Base-by-base conservation (phyloP, 2,329 filamentous ascomycete species). In the Penicillium sp. region DNA sequence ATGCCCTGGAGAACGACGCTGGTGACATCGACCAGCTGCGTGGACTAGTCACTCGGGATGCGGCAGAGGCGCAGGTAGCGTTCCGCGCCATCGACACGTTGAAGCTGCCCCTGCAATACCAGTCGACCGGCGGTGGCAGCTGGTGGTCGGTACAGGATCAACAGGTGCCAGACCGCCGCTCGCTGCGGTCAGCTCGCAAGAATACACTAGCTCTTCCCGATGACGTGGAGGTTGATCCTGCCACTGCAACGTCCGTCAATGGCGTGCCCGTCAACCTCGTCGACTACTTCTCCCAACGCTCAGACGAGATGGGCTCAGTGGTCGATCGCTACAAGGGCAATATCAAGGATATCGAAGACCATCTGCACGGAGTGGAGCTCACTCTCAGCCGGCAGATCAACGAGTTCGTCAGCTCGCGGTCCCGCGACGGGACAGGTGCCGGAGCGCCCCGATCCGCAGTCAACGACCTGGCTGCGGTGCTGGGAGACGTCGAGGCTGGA, bases 41-140 rank as follows among this genome's bases (percentile, higher is more conserved):
- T 49, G 71, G 70, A 13, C 68, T 75, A 48, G 79, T 78, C 56
- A 76, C 82, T 53, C 78, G 79, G 46, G 86, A 87, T 59, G 80
- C 78, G 16, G 76, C 80, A 25, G 83, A 89, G 51, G 83, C 84
- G 7, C 79, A 82, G 50, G 75, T 87, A 39, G 80, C 79, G 45
- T 86, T 87, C 71, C 79, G 83, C 41, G 83, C 83, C 15, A 80
- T 87, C 20, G 83, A 88, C 56, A 87, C 87, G 57, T 73, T 89
- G 38, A 82, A 83, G 53, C 72, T 90, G 11, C 86, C 87, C 1
- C 56, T 72, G 33, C 76, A 80, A 50, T 83, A 79, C 58, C 79
- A 82, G 53, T 76, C 78, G 41, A 62, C 62, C 7, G 54, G 63
- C 11, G 59, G 57, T 40, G 61, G 63, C 41, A 60, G 65, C 14